Base-by-base conservation (phyloP, 345 rosid species). In the Nasturtium officinale region DNA sequence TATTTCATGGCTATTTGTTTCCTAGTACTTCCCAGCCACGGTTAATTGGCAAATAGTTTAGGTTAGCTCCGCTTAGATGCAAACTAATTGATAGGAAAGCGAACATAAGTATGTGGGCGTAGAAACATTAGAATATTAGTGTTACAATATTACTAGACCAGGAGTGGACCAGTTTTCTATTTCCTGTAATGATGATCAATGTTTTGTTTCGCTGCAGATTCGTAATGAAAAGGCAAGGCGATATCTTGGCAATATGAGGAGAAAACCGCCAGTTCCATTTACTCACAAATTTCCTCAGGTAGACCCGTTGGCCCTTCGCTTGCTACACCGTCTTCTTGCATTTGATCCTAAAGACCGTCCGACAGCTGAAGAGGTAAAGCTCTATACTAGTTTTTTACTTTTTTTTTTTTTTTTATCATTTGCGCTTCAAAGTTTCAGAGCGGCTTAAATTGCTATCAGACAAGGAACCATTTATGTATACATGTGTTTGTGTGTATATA, bases 321-420 rank as follows among this genome's bases (percentile, higher is more conserved):
- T 95, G 13, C 83, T 95, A 69, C 89, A 88, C 77, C 88, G 83
- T 55, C 82, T 95, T 52, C 90, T 95, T 81, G 96, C 98, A 54
- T 95, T 95, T 83, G 99, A 95, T 85, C 97, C 99, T 35, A 95
- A 95, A 83, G 96, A 95, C 81, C 99, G 98, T 46, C 99, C 87
- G 23, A 79, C 94, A 21, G 98, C 97, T 64, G 96, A 88, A 72
- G 96, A 87, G 82, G 98, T 90, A 32, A 55, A 42, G 51, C 65
- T 69, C 26, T 61, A 38, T 16, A 23, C 54, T 33, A 47, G n/a
- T n/a, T n/a, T n/a, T n/a, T n/a, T n/a, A n/a, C n/a, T n/a, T n/a
- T n/a, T n/a, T n/a, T n/a, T n/a, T 1, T 37, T 61, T 57, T 46
- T 40, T 65, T 15, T 48, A 53, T 37, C 3, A 35, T 28, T 32